Evolutionary conservation across 257 asterid species (phyloP), one percentile per base, ranked within the genome.

Genomic region (Buddleja alternifolia): DNA sequence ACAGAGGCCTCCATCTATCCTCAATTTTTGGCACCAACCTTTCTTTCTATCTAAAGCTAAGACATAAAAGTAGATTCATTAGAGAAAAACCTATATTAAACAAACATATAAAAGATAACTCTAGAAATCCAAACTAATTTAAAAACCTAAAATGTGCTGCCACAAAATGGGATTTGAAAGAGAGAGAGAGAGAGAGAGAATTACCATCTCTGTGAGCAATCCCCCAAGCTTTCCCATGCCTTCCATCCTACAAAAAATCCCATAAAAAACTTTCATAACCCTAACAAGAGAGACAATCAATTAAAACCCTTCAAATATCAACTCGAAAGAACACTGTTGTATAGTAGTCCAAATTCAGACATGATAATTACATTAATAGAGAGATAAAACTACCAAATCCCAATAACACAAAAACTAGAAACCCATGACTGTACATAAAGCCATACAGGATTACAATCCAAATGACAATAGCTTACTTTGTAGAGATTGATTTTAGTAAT

Each of bases 161-260:
- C 21, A 46, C 41, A 63, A 41, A 21, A 34, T n/a, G 9, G 19
- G 52, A 37, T 9, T 4, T 8, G n/a, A 15, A 46, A 37, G 10
- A 44, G 36, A 6, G 14, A 32, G 20, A n/a, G 0, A 53, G 10
- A n/a, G 25, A 58, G 36, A 60, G 23, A 24, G 42, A n/a, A 37
- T 37, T 67, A 93, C 98, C 99, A 66, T 87, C 85, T 77, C 77
- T 85, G 77, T 87, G 80, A 78, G 88, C 99, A 48, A 88, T 59
- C 45, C 99, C 97, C 99, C 99, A 93, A 76, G 99, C 99, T 80
- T 90, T 93, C 69, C 97, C 97, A 51, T 93, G 99, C 55, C 86
- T 84, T 58, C 99, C 97, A 56, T 91, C 91, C 98, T 93, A 85
- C 87, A 71, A 75, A n/a, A 80, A 75, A 39, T 41, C 51, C 44